Evolutionary conservation across 2,329 filamentous ascomycete species (phyloP), one percentile per base, ranked within the genome.

Genomic region (Talaromyces sp.): DNA sequence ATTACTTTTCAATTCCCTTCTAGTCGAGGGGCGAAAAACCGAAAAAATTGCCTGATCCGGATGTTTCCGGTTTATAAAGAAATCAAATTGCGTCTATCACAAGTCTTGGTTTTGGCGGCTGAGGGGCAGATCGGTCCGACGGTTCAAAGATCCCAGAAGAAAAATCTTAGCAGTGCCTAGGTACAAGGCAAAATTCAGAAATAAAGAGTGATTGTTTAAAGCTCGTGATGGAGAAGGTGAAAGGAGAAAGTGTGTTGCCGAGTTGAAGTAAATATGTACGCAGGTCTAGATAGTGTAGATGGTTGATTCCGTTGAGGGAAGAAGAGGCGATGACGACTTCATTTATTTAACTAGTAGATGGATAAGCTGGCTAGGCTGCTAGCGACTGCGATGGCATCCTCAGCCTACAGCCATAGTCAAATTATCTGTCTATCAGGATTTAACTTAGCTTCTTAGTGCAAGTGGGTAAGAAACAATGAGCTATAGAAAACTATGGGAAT

Each of bases 311-410:
- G 31, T 57, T 33, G 35, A 57, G 10, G 50, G 13, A 59, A 27
- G 56, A 45, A 37, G 37, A 59, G 56, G 56, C 56, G 56, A 59
- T 59, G 56, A 59, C 56, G 56, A 43, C 56, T 45, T 59, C 56
- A 59, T 59, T 43, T 59, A 59, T 43, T 31, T 43, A 31, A 31
- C 27, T 31, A 43, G 39, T 10, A 59, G 27, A 59, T 39, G 14
- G 35, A 31, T 59, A 27, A 59, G 56, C 27, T 59, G 13, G 56
- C 13, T 45, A 59, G 56, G 22, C 56, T 31, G 19, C 33, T 58
- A 58, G 54, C 19, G 33, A 58, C 35, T 58, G 35, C 54, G 54
- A 58, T 58, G 56, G 37, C 24, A 43, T 41, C n/a, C 56, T 43
- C n/a, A 59, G 56, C 56, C 11, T 45, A 27, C 56, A 22, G 24